Evolutionary conservation across 164 flowering plant genomes (phyloP).

Genomic region (Malania oleifera): DNA sequence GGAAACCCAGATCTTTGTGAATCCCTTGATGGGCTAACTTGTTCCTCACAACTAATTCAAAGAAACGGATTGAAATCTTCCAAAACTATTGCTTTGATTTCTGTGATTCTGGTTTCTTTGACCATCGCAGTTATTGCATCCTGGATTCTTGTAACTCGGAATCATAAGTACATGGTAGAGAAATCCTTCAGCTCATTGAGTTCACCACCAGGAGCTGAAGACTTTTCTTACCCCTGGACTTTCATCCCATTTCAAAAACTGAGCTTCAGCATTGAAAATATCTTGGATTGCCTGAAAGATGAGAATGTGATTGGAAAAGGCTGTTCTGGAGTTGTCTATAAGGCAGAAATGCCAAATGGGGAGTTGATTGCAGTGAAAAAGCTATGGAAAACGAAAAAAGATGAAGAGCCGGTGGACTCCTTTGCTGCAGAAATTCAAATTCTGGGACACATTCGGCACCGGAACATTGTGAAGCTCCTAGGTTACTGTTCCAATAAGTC

Average conservation of each 20-base stretch:
- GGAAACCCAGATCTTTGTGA: conserved; percentile 58
- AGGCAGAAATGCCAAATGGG: conserved; percentile 87
- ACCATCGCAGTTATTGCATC: conserved; percentile 42
- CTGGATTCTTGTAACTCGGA: conserved; percentile 57
- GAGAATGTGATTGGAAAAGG: conserved; percentile 93
- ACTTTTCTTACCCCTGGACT: conserved; percentile 96
- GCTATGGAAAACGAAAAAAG: conserved; percentile 74
- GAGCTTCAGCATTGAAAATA: conserved; percentile 60
- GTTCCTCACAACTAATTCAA: conserved; percentile 43
- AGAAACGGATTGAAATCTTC: conserved; percentile 51
- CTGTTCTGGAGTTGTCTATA: conserved; percentile 86
- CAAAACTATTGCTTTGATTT: conserved; percentile 52
- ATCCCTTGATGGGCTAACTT: conserved; percentile 69
- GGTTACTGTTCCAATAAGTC: conserved; percentile 70
- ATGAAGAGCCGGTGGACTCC: conserved; percentile 57
- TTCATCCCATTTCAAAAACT: conserved; percentile 94
- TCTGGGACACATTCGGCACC: conserved; percentile 73
- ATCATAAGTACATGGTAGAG: conserved; percentile 40
- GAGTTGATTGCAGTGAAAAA: conserved; percentile 87
- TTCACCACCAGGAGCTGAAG: conserved; percentile 52
- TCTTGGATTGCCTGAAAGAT: conserved; percentile 72
- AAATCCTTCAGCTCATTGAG: conserved; percentile 34
- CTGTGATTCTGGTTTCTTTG: conserved; percentile 52
- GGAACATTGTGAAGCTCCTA: conserved; percentile 69
- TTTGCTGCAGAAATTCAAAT: conserved; percentile 73